Evolutionary conservation across 2,329 filamentous ascomycete species (phyloP), one percentile per base, ranked within the genome.

Genomic region (Colletotrichum caudatum): DNA sequence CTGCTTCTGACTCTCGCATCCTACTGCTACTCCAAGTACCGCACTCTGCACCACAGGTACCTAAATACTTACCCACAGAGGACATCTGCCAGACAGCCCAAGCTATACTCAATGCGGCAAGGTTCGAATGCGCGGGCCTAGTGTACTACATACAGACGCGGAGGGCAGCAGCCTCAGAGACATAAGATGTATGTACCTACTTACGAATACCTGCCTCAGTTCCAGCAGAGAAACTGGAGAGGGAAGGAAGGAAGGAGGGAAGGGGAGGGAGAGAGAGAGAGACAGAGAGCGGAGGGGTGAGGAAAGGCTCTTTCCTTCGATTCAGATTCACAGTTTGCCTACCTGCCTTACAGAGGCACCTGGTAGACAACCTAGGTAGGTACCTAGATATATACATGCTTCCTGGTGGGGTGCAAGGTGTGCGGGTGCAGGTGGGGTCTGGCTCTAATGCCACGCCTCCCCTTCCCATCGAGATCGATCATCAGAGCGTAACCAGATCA

Each of bases 381-480:
- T 29, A 29, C 29, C 2, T 29, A 41, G 64, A 62, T 68, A 71
- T 64, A 26, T 68, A 66, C 68, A 26, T 62, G n/a, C 12, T 37
- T 20, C 16, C 44, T 12, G 4, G 26, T 33, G 51, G 29, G 51
- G 51, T 11, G 7, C 4, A 14, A 11, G 51, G 29, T 29, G 51
- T 35, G 29, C 4, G 3, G 29, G 51, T 16, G 46, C 46, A 48
- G 14, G 11, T 48, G 46, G 62, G 64, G 64, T 9, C 35, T 67
- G 23, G 2, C 23, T 39, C 26, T 71, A 71, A 59, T 23, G 3
- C 20, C 46, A 48, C 46, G 20, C 59, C 53, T 18, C 33, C 44
- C 20, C 63, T 6, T 23, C 20, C 61, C 76, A 74, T 74, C 74
- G 73, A 75, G 69, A 76, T 76, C 75, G 74, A 76, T 76, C 74